Evolutionary conservation across 2,329 filamentous ascomycete species (phyloP).

Genomic region (Zelopaecilomyces penicillatus): DNA sequence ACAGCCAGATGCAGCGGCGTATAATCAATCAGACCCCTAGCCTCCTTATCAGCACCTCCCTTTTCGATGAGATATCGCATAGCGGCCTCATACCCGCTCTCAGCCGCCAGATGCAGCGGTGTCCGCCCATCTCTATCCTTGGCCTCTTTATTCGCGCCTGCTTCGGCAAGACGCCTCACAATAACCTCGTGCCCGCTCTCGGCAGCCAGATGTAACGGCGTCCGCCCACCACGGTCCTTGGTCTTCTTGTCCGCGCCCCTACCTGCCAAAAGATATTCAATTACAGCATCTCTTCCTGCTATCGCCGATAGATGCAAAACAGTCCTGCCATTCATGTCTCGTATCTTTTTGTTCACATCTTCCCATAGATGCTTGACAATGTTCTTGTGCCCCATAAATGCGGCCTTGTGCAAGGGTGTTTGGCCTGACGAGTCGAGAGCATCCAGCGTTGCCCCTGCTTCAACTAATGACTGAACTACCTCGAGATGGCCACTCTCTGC

Average conservation of each 20-base stretch:
- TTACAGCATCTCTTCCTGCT: not conserved
- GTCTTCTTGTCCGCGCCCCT: not conserved
- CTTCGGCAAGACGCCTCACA: accelerated
- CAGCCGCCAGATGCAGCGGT: constrained; percentile 1
- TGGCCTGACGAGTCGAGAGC: no score
- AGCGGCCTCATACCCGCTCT: constrained; percentile 7
- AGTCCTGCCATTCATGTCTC: not conserved
- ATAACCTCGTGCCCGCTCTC: not conserved
- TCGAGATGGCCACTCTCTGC: not conserved
- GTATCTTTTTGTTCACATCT: not conserved
- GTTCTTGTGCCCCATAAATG: not conserved
- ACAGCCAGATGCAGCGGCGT: constrained; percentile 4
- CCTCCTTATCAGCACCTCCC: constrained; percentile 7
- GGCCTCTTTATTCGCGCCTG: not conserved
- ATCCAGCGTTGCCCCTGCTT: no score
- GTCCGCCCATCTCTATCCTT: not conserved
- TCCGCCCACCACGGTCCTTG: not conserved
- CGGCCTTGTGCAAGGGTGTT: no score
- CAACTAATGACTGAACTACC: not conserved
- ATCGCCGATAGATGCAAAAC: no score
- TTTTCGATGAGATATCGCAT: constrained; percentile 6
- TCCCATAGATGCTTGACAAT: not conserved
- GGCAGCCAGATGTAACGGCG: constrained; percentile 1
- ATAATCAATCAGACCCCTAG: not conserved
- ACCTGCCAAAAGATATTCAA: accelerated